phyloP scores from a whole-genome alignment of 805 yeast genomes.

The Teunomyces panamensis region DNA sequence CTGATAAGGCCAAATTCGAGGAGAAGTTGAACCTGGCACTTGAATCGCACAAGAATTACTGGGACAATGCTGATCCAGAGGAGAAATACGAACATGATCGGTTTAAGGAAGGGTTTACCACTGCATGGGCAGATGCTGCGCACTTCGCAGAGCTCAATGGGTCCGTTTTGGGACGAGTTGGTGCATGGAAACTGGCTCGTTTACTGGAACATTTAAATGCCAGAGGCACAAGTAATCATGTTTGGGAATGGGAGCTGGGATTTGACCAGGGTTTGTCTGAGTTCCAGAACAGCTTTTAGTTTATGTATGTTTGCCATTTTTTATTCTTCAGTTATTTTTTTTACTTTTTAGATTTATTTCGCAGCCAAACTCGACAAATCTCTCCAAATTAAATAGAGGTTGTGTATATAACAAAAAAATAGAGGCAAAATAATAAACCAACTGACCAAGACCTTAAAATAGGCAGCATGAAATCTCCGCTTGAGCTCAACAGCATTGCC shows the following conservation, averaged over 20 bases:
- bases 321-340: background rate
- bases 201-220: constrained; percentile 54
- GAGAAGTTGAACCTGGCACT: constrained; percentile 35
- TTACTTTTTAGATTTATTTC: background rate
- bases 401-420: background rate
- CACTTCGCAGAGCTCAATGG: constrained; percentile 67
- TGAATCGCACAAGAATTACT: constrained; percentile 57
- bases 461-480: background rate
- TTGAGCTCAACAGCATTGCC: constrained; percentile 4
- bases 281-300: constrained; percentile 18
- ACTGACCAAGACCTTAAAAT: too few relatives aligned
- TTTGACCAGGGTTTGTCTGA: constrained; percentile 59
- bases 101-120: constrained; percentile 71
- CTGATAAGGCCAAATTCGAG: constrained; percentile 42
- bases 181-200: constrained; percentile 67
- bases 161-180: constrained; percentile 69
- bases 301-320: background rate
- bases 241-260: constrained; percentile 94
- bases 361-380: background rate
- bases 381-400: background rate
- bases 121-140: constrained; percentile 73
- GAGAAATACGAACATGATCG: constrained; percentile 78
- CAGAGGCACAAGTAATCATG: constrained; percentile 53
- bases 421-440: background rate
- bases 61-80: constrained; percentile 58